Conservation (phyloP, 352 stramenopile genomes). For the Pythium myriotylum region DNA sequence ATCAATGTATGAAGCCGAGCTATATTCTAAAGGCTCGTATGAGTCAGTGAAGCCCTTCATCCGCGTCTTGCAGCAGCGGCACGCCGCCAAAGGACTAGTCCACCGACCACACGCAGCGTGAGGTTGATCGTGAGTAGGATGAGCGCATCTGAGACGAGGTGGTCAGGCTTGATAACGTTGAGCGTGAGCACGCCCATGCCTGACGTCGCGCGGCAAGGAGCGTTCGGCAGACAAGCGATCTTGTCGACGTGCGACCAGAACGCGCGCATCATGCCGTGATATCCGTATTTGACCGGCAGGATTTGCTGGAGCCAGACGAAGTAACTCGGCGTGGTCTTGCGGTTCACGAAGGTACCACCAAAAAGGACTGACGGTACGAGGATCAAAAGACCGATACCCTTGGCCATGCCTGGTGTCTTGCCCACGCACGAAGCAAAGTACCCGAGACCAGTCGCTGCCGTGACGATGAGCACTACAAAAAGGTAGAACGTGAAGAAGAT, state of each 20-base stretch:
- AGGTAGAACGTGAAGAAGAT: conserved; percentile 36
- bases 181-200: conserved; percentile 1
- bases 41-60: too few species aligned
- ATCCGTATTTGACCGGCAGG: conserved; percentile 34
- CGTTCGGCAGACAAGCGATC: not conserved
- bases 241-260: conserved; percentile 17
- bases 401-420: not conserved
- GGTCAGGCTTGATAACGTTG: conserved; percentile 4
- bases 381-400: conserved; percentile 12
- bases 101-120: too few species aligned
- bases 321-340: conserved; percentile 30
- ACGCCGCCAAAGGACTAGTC: too few species aligned
- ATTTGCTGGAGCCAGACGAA: conserved; percentile 38
- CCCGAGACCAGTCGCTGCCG: conserved; percentile 18
- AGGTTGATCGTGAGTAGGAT: not conserved
- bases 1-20: too few species aligned
- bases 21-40: too few species aligned
- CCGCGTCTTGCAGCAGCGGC: too few species aligned
- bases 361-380: conserved; percentile 31
- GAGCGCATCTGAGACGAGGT: conserved; percentile 1
- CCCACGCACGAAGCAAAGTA: conserved; percentile 9
- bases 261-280: conserved; percentile 21
- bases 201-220: not conserved
- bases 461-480: conserved; percentile 28
- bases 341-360: conserved; percentile 34